Conservation (phyloP, 2,329 filamentous ascomycete species). For the Neophaeococcomyces aloes region DNA sequence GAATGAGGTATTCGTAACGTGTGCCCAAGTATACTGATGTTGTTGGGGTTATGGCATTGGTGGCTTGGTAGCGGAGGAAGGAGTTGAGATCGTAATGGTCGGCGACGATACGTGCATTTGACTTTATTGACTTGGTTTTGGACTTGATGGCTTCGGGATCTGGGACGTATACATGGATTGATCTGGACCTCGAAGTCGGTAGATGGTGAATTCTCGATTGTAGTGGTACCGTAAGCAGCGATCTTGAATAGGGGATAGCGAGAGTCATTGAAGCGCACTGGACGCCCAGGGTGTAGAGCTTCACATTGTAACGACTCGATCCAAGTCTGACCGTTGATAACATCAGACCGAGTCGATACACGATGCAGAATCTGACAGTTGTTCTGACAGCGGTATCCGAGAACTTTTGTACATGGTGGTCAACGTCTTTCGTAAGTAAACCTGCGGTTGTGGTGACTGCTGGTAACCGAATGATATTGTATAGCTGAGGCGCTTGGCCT, state of each 20-base stretch:
- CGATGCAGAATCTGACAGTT: not conserved
- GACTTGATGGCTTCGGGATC: too few species aligned
- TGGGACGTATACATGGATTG: too few species aligned
- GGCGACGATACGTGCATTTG: not conserved
- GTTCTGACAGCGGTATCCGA: not conserved
- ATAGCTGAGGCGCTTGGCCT: too few species aligned
- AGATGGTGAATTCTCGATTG: too few species aligned
- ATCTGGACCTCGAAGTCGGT: too few species aligned
- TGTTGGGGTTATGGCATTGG: conserved; percentile 5
- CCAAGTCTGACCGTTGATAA: not conserved
- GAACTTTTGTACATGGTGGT: too few species aligned
- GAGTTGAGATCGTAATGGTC: conserved; percentile 6
- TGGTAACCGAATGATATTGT: too few species aligned
- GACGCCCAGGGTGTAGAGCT: not conserved
- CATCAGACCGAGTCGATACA: not conserved
- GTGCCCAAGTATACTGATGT: conserved; percentile 35
- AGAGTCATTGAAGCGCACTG: not conserved
- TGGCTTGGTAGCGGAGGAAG: conserved; percentile 1
- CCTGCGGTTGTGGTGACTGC: too few species aligned
- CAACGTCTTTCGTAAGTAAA: too few species aligned
- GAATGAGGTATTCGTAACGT: conserved; percentile 37
- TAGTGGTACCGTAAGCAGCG: too few species aligned
- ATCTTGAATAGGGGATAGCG: too few species aligned
- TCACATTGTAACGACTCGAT: conserved; percentile 1
- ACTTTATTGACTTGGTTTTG: not conserved